phyloP scores from a whole-genome alignment of 352 stramenopile species.

The Phytophthora pini region DNA sequence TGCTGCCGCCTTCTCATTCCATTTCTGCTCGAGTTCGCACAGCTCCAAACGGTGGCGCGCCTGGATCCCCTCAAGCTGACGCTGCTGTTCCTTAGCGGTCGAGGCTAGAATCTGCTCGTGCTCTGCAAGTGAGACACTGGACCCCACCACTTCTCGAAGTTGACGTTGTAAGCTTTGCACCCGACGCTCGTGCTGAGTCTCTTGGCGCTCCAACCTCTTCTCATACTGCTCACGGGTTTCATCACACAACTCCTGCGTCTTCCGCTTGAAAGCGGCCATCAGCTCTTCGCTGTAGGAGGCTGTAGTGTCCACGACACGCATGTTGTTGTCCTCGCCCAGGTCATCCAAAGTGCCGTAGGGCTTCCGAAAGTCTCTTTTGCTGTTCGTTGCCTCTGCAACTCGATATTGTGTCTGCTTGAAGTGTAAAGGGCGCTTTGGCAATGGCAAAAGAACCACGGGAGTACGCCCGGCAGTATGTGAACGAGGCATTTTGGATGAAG shows the following conservation, averaged over 20 bases:
- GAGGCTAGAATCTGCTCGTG: conserved; percentile 53
- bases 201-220: conserved; percentile 48
- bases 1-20: conserved; percentile 24
- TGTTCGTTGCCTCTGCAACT: conserved; percentile 4
- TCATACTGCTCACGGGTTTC: conserved; percentile 66
- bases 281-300: conserved; percentile 23
- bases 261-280: conserved; percentile 43
- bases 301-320: neutral
- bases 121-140: conserved; percentile 58
- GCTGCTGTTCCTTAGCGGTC: conserved; percentile 25
- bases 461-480: neutral
- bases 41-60: conserved; percentile 32
- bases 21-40: conserved; percentile 34
- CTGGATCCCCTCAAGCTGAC: conserved; percentile 32
- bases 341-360: neutral
- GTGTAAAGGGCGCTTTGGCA: neutral
- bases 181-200: conserved; percentile 53
- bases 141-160: conserved; percentile 52
- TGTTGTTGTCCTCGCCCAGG: conserved; percentile 2
- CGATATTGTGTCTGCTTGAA: conserved; percentile 8
- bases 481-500: conserved; percentile 6
- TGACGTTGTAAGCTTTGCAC: conserved; percentile 43
- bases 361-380: conserved; percentile 1
- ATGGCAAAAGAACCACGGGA: neutral
- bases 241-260: conserved; percentile 57